A percentile compares a stretch with the other conserved stretches of the same genome.
These are phyloP conservation scores for Naganishia liquefaciens DNA, from an alignment of 1,284 basidiomycete species.

Conservation along the genomic window DNA sequence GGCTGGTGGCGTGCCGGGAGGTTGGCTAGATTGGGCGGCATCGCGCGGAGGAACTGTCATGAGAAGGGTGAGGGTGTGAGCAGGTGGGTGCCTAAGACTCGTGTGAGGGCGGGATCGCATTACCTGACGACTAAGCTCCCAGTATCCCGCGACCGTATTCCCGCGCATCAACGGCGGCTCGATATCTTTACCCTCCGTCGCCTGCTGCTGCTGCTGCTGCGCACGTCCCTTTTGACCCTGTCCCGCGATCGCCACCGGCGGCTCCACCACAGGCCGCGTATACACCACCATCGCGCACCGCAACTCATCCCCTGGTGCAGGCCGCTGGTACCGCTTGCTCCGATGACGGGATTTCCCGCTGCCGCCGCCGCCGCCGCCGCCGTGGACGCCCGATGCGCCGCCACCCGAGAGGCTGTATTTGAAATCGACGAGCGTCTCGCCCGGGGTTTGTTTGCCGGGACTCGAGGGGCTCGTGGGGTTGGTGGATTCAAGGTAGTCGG, in stretches of 20 bases:
- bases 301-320: slow-evolving; percentile 26
- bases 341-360: neutral
- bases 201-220: slow-evolving; percentile 14
- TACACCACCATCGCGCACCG: slow-evolving; percentile 34
- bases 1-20: slow-evolving; percentile 15
- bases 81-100: neutral
- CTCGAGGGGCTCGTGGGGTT: slow-evolving; percentile 31
- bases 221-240: slow-evolving; percentile 13
- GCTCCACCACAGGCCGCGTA: slow-evolving; percentile 11
- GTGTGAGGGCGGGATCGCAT: neutral
- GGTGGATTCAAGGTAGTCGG: slow-evolving; percentile 17
- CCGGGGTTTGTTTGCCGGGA: slow-evolving; percentile 27
- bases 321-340: slow-evolving; percentile 14
- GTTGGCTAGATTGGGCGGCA: slow-evolving; percentile 37
- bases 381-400: neutral
- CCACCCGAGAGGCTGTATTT: slow-evolving; percentile 27
- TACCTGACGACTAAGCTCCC: slow-evolving; percentile 80
- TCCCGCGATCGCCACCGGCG: neutral
- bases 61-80: neutral
- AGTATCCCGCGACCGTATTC: slow-evolving; percentile 77
- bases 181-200: slow-evolving; percentile 36
- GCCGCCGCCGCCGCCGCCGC: too few relatives aligned
- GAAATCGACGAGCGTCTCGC: slow-evolving; percentile 30
- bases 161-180: slow-evolving; percentile 64
- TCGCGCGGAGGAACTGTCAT: slow-evolving; percentile 41